phyloP scores from a whole-genome alignment of 306 rosid species.

The Ammopiptanthus mongolicus region DNA sequence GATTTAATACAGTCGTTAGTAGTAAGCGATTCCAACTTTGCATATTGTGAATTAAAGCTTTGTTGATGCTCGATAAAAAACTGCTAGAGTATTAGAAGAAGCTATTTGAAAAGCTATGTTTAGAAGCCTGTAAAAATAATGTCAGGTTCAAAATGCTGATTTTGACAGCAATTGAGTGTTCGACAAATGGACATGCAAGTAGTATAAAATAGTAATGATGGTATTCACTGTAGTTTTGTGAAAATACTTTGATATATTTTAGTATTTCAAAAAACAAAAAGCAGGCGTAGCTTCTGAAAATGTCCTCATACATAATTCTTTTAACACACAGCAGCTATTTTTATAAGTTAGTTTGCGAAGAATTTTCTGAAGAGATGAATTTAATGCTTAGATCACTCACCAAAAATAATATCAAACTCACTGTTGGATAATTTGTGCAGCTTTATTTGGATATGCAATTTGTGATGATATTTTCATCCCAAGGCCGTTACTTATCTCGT shows the following conservation, averaged over 20 bases:
- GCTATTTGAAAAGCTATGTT: neutral
- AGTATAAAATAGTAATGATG: neutral
- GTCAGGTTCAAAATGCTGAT: neutral
- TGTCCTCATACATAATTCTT: neutral
- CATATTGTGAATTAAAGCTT: neutral
- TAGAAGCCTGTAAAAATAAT: neutral
- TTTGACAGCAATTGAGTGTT: neutral
- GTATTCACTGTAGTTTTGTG: neutral
- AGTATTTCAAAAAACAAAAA: neutral
- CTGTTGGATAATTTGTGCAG: slow-evolving; percentile 33
- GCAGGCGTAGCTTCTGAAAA: neutral
- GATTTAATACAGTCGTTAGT: neutral
- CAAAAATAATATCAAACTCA: neutral
- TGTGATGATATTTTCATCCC: slow-evolving; percentile 81
- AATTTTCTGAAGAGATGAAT: neutral
- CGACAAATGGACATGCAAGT: neutral
- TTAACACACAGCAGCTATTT: neutral
- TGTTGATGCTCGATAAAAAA: neutral
- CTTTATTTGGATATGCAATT: slow-evolving; percentile 94
- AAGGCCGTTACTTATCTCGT: slow-evolving; percentile 83
- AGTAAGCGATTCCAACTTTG: neutral
- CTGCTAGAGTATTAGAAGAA: neutral
- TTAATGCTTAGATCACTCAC: neutral
- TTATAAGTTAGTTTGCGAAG: neutral
- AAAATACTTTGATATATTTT: neutral